Base-by-base conservation (phyloP, 257 asterid species). In the Lithospermum erythrorhizon region DNA sequence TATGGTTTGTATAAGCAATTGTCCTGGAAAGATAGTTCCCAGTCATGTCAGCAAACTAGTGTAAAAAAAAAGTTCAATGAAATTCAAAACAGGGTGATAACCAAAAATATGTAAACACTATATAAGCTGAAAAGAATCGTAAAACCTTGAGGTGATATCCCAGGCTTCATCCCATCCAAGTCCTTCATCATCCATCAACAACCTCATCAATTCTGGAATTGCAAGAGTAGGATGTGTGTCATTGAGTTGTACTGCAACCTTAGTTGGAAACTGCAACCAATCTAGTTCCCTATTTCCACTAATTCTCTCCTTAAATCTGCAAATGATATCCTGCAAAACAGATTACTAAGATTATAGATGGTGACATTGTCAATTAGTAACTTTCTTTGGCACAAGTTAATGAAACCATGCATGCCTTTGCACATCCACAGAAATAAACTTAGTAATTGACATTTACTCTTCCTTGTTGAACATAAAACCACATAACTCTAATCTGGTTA, bases 141-240 rank as follows among this genome's bases (percentile, higher is more conserved):
- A 61, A 71, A 60, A 91, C 99, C 95, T 93, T 54, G 79, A 75
- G 66, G 95, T 89, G 65, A 93, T 80, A 70, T 77, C 86, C 99
- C 99, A 93, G 48, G 99, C 90, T 69, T 93, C 97, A 73, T 89
- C 99, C 99, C 99, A 93, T 65, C 97, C 97, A 57, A 89, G 87
- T 73, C 87, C 87, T 80, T 93, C 95, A 41, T 76, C 79, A 70
- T 93, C 99, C 97, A 93, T 80, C 59, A 93, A 76, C 77, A 93
- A 73, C 57, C 97, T 90, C 99, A 93, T 89, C 69, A 93, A 85
- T 82, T 93, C 99, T 1, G 97, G 99, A 68, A 93, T 89, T 49
- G 96, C 85, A 70, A 89, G 96, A 55, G 99, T 93, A 53, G 99
- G 97, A 79, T 93, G 99, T 37, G 99, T 93, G 75, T 93, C 99